Conservation (phyloP, 768 basidiomycete species). For the Cubamyces sp. region DNA sequence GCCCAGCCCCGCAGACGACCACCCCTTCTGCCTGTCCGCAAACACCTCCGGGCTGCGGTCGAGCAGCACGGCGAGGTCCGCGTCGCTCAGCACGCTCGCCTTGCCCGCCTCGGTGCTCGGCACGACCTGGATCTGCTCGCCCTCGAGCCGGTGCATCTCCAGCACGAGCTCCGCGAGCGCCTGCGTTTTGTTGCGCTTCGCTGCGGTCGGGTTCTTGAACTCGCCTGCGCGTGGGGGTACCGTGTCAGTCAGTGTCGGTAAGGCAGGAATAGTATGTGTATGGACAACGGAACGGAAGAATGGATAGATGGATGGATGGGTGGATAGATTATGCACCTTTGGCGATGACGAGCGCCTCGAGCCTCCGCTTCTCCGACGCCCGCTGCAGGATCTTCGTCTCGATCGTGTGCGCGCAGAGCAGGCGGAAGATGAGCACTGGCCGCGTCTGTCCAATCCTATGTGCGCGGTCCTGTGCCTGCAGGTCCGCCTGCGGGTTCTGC, state of each 20-base stretch:
- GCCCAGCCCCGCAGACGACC: constrained; percentile 55
- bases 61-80: constrained; percentile 77
- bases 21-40: constrained; percentile 68
- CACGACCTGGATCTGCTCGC: constrained; percentile 89
- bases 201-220: constrained; percentile 75
- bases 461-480: constrained; percentile 94
- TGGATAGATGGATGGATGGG: not conserved
- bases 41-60: constrained; percentile 82
- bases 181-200: constrained; percentile 55
- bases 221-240: constrained; percentile 51
- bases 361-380: constrained; percentile 84
- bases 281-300: too few relatives aligned
- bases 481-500: constrained; percentile 94
- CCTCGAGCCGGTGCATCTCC: constrained; percentile 76
- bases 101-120: constrained; percentile 71
- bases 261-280: not conserved
- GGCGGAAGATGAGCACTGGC: constrained; percentile 87
- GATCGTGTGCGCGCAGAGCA: constrained; percentile 86
- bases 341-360: constrained; percentile 95
- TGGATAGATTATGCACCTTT: constrained; percentile 55
- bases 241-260: not conserved
- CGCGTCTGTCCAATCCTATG: constrained; percentile 95
- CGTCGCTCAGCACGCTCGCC: constrained; percentile 76
- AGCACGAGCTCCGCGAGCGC: constrained; percentile 83
- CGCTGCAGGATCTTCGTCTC: constrained; percentile 91